These are phyloP conservation scores for Penicillium desertorum DNA, from an alignment of 495 filamentous ascomycete genomes.

Conservation along the genomic window DNA sequence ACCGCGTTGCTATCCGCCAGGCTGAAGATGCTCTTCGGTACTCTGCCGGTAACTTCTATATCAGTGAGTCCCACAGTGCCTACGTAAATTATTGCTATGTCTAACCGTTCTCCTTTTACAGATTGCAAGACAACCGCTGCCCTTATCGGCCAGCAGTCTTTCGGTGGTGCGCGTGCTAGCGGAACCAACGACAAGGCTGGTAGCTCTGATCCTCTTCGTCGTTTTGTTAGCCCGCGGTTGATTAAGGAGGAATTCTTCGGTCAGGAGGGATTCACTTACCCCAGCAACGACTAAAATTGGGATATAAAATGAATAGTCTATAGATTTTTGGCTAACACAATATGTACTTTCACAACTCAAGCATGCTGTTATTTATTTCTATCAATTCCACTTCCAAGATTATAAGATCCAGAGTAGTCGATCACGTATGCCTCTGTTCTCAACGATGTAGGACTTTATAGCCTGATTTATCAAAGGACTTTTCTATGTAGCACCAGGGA, in stretches of 20 bases:
- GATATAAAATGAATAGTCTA: neutral
- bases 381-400: too few relatives aligned
- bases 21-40: constrained; percentile 75
- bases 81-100: neutral
- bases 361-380: neutral
- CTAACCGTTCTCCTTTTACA: constrained; percentile 15
- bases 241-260: constrained; percentile 79
- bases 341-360: constrained; percentile 4
- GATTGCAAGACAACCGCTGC: constrained; percentile 81
- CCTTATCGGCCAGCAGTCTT: constrained; percentile 79
- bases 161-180: constrained; percentile 71
- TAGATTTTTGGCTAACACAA: neutral
- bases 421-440: too few relatives aligned
- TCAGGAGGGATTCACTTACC: constrained; percentile 62
- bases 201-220: constrained; percentile 59
- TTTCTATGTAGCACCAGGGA: too few relatives aligned
- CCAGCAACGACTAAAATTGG: constrained; percentile 55
- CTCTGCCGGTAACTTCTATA: constrained; percentile 82
- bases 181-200: constrained; percentile 86
- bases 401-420: too few relatives aligned
- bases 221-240: constrained; percentile 70
- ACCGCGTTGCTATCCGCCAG: constrained; percentile 62
- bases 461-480: too few relatives aligned
- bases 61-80: constrained; percentile 49
- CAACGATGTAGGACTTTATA: too few relatives aligned